Evolutionary conservation across 352 stramenopile species (phyloP), one percentile per base, ranked within the genome.

Genomic region (Pythium myriotylum): DNA sequence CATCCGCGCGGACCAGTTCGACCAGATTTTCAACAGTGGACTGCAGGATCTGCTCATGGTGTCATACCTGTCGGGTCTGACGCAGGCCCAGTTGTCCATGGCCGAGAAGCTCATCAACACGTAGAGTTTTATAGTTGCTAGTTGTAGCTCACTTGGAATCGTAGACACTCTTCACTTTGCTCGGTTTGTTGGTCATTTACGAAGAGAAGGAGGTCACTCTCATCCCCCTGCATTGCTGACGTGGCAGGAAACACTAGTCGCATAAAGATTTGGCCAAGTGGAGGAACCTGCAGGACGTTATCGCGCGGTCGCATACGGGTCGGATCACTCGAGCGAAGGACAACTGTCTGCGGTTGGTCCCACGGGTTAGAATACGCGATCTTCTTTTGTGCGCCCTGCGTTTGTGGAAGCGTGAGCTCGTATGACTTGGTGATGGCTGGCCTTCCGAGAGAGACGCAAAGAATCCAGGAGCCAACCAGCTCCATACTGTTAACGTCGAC

Each of bases 1-100:
- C 57, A 96, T 99, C 59, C 81, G 88, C 49, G 79, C 88, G 24
- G 95, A 98, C 65, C 88, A 97, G 62, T 98, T 99, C 73, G 95
- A 98, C 78, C 95, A 97, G 62, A 89, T 99, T 53, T 98, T 99
- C 76, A 95, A 95, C 74, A 94, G 92, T 68, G 97, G 96, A 19
- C 74, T 99, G 68, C 96, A 99, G 81, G 97, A 99, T 79, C 84
- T 99, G 54, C 85, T 99, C 61, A 99, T 99, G 96, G 96, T 99
- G 22, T 98, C 92, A 58, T 99, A 99, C 79, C 89, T 99, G 66
- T 97, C 91, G 56, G 97, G 97, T 58, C 86, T 99, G 63, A 99
- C 97, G 49, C 90, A 97, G 81, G 97, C 96, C 59, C 96, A 99
- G 81, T 79, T 99, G 42, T 94, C 89, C 35, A 98, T 99, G 87